Base-by-base conservation (phyloP, 768 basidiomycete species). In the Podaxis sp. region DNA sequence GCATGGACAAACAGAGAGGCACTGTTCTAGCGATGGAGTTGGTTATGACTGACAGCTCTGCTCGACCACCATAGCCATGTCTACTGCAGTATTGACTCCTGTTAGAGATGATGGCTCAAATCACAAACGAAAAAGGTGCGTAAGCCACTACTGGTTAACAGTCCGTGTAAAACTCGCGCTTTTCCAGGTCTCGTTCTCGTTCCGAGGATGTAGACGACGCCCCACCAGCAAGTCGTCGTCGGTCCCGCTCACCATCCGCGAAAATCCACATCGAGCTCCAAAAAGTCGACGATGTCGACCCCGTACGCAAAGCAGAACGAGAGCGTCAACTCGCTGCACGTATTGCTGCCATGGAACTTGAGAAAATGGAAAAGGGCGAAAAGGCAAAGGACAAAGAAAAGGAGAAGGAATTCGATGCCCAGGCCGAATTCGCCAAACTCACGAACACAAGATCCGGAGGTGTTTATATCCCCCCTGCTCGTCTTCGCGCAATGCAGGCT, bases 391-490 rank as follows among this genome's bases (percentile, higher is more conserved):
- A 61, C 26, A 64, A 60, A 26, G 73, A 71, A 36, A 69, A 70
- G 51, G 73, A 79, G 63, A 80, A 82, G 71, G 79, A 79, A 49
- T 86, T 84, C 56, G 90, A 93, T 67, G 86, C 89, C 17, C 82
- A 87, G 66, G 93, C 93, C 26, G 96, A 97, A 74, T 96, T 96
- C 71, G 87, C 91, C 3, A 96, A 96, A 76, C 81, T 96, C 63
- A 72, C 91, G 1, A 85, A 83, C 40, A 87, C 92, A 17, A 87
- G 90, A 30, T 91, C 91, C 20, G 97, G 96, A 12, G 97, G 97
- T 30, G 94, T 97, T 12, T 99, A 99, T 74, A 88, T 99, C 73
- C 97, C 97, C 1, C 97, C 97, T 13, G 96, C 95, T 40, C 86
- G 96, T 26, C 79, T 99, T 41, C 85, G 95, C 51, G 95, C 95